phyloP scores from a whole-genome alignment of 2,329 filamentous ascomycete species.

The Paraphaeosphaeria sporulosa region DNA sequence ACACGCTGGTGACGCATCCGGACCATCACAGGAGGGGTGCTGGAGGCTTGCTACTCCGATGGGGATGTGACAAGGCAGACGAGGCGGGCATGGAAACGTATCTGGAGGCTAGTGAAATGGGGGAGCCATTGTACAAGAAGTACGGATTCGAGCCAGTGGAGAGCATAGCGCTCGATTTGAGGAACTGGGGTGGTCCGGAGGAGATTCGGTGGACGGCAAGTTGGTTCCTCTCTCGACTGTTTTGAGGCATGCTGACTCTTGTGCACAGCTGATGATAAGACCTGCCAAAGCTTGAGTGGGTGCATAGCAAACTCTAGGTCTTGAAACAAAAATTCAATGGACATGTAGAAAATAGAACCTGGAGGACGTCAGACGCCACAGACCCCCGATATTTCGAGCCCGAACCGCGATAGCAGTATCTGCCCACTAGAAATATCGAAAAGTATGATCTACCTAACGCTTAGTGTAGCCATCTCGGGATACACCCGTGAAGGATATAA shows the following conservation, averaged over 20 bases:
- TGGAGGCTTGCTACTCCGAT: constrained; percentile 40
- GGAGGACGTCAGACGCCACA: neutral
- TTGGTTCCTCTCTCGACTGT: neutral
- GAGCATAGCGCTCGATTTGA: constrained; percentile 40
- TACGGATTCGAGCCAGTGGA: constrained; percentile 40
- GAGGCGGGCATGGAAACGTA: constrained; percentile 39
- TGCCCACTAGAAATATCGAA: neutral
- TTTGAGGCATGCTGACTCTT: neutral
- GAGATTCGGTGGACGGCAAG: constrained; percentile 41
- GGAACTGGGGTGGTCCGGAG: constrained; percentile 35
- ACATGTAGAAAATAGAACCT: neutral
- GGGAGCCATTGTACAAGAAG: constrained; percentile 42
- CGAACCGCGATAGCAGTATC: neutral
- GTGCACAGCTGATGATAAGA: constrained; percentile 8
- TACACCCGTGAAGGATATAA: too few relatives aligned
- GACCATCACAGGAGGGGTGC: constrained; percentile 43
- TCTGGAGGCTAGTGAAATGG: constrained; percentile 45
- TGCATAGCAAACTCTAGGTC: neutral
- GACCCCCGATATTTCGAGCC: too few relatives aligned
- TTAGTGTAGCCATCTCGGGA: too few relatives aligned
- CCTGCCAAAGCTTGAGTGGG: neutral
- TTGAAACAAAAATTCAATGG: neutral
- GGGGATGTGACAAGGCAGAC: constrained; percentile 44
- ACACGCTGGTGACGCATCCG: constrained; percentile 42
- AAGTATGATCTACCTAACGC: too few relatives aligned